A percentile compares a stretch with the other conserved stretches of the same genome.
phyloP scores from a whole-genome alignment of 2,329 filamentous ascomycete genomes.

The Xylariomycetidae sp. region DNA sequence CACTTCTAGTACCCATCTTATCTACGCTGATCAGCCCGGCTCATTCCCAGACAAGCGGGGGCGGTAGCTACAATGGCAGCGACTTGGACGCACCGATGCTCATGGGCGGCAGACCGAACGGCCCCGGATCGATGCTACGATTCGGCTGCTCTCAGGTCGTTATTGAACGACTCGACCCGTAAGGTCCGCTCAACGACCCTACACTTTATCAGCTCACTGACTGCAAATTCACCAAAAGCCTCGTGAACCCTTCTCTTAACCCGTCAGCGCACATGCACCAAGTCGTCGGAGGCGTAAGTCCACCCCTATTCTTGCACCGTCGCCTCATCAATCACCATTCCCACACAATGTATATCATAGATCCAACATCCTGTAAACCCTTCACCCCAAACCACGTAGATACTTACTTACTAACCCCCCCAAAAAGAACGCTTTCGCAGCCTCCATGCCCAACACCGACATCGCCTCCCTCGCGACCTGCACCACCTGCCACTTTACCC shows the following conservation, averaged over 20 bases:
- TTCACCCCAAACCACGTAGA: background rate
- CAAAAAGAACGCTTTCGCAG: constrained; percentile 31
- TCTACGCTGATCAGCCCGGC: no score
- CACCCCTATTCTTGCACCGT: no score
- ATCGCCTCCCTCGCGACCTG: constrained; percentile 12
- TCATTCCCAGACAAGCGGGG: no score
- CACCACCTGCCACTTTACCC: constrained; percentile 14
- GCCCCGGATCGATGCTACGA: background rate
- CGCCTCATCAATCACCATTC: no score
- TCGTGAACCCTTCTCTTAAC: background rate
- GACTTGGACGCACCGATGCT: background rate
- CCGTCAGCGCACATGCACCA: background rate
- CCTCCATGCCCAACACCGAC: constrained; percentile 12
- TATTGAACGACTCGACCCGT: background rate
- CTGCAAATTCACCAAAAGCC: background rate
- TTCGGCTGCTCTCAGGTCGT: background rate
- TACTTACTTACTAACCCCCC: background rate
- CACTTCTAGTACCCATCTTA: no score
- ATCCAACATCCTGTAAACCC: background rate
- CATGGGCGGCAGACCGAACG: background rate
- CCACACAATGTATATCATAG: no score
- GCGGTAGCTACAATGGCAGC: background rate
- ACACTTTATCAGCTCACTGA: background rate
- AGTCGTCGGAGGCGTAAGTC: background rate
- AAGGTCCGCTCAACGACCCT: no score